These are phyloP conservation scores for Vaccinium darrowii DNA, from an alignment of 148 eudicot genomes.

Conservation along the genomic window DNA sequence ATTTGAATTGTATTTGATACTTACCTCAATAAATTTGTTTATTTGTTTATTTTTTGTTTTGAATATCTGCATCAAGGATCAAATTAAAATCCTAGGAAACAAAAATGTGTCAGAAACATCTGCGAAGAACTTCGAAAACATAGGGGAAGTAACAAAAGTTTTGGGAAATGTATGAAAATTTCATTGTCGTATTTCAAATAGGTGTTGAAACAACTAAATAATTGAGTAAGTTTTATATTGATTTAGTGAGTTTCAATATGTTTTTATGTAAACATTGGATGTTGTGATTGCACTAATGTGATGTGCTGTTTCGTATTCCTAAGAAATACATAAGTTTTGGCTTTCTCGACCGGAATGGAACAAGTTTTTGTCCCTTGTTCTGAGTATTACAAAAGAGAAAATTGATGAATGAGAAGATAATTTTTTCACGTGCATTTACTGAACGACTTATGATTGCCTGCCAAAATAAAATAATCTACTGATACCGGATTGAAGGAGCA, in stretches of 20 bases:
- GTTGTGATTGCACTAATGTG: neutral
- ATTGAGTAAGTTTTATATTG: neutral
- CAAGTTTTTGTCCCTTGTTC: neutral
- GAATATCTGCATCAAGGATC: neutral
- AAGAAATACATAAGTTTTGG: neutral
- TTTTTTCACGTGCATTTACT: neutral
- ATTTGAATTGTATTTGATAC: neutral
- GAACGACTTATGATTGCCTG: neutral
- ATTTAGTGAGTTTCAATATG: neutral
- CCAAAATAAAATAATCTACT: neutral
- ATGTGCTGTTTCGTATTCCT: neutral
- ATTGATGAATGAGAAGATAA: neutral
- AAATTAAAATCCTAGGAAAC: neutral
- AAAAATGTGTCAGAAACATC: neutral
- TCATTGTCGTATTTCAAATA: neutral
- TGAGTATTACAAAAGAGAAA: neutral
- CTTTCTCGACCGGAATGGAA: neutral
- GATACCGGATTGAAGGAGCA: neutral
- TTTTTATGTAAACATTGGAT: neutral
- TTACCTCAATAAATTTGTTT: neutral
- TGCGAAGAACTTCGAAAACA: neutral
- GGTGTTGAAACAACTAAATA: neutral
- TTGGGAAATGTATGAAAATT: neutral
- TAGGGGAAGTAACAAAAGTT: neutral
- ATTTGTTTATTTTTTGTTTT: neutral